phyloP scores from a whole-genome alignment of 495 filamentous ascomycete species.

The Immersiella caudata region DNA sequence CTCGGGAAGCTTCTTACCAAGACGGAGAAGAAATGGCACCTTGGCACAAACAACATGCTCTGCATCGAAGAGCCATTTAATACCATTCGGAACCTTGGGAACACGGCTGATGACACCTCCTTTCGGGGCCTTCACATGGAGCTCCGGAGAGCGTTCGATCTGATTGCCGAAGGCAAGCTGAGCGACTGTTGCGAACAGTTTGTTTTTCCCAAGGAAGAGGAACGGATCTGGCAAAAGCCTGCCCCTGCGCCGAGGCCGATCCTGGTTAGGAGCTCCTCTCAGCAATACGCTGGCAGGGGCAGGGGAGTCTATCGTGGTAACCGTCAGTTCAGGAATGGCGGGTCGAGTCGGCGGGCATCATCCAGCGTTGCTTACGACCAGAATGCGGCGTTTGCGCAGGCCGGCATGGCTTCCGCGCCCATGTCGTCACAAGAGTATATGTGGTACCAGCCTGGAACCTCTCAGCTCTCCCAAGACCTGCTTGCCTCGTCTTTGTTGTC shows the following conservation, averaged over 20 bases:
- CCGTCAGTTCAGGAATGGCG: conserved; percentile 57
- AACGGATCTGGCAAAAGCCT: conserved; percentile 74
- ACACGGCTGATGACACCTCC: conserved; percentile 93
- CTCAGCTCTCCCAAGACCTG: conserved; percentile 47
- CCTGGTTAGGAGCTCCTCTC: conserved; percentile 55
- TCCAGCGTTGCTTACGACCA: conserved; percentile 45
- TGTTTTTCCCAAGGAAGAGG: conserved; percentile 81
- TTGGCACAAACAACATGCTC: conserved; percentile 74
- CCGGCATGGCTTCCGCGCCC: conserved; percentile 21
- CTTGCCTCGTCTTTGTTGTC: conserved; percentile 41
- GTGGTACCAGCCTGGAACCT: conserved; percentile 46
- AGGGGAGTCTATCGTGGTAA: conserved; percentile 60
- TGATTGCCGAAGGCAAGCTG: conserved; percentile 73
- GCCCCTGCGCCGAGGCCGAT: conserved; percentile 51
- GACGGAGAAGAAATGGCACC: conserved; percentile 81
- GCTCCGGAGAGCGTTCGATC: conserved; percentile 81
- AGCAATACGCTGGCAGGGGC: conserved; percentile 50
- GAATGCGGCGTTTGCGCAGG: conserved; percentile 29
- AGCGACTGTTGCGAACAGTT: conserved; percentile 82
- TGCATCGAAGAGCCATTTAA: conserved; percentile 99
- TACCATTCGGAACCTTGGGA: conserved; percentile 86
- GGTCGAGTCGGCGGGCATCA: conserved; percentile 45
- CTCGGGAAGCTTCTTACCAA: conserved; percentile 81
- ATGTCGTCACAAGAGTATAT: conserved; percentile 41
- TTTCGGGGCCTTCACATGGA: conserved; percentile 90